Conservation (phyloP, 257 asterid species). For the Nicotiana undulata region DNA sequence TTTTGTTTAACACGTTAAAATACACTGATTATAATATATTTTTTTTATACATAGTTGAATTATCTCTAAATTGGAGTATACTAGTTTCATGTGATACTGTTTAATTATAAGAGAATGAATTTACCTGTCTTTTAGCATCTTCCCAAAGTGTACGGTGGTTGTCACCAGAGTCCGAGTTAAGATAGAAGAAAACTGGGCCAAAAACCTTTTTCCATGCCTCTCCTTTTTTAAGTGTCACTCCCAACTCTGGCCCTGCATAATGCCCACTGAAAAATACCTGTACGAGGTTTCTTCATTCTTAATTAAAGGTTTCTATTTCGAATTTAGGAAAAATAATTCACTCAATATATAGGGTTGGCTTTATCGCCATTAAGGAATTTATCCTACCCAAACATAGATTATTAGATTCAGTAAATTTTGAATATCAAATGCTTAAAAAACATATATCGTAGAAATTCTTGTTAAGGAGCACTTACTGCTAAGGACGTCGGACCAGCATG, state of each 20-base stretch:
- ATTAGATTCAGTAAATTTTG: too few relatives aligned
- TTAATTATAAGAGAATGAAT: neutral
- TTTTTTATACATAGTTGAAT: too few relatives aligned
- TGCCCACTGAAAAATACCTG: slow-evolving; percentile 19
- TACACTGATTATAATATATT: too few relatives aligned
- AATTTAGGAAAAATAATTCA: too few relatives aligned
- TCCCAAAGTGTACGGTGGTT: slow-evolving; percentile 50
- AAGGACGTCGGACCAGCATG: slow-evolving; percentile 10
- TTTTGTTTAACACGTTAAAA: too few relatives aligned
- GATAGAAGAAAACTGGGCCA: slow-evolving; percentile 21
- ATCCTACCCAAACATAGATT: neutral
- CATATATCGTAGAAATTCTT: too few relatives aligned
- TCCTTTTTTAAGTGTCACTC: slow-evolving; percentile 4
- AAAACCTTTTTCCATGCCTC: slow-evolving; percentile 19
- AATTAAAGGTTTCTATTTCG: too few relatives aligned
- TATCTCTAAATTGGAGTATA: too few relatives aligned
- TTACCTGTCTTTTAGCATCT: slow-evolving; percentile 50
- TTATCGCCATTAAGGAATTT: neutral
- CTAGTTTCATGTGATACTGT: too few relatives aligned
- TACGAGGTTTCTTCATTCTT: neutral
- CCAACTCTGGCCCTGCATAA: slow-evolving; percentile 13
- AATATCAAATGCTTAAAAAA: neutral
- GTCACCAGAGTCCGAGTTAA: slow-evolving; percentile 31
- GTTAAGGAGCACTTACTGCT: neutral
- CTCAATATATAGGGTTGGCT: neutral